phyloP scores from a whole-genome alignment of 805 yeast species.

The Ogataea trehalophila region DNA sequence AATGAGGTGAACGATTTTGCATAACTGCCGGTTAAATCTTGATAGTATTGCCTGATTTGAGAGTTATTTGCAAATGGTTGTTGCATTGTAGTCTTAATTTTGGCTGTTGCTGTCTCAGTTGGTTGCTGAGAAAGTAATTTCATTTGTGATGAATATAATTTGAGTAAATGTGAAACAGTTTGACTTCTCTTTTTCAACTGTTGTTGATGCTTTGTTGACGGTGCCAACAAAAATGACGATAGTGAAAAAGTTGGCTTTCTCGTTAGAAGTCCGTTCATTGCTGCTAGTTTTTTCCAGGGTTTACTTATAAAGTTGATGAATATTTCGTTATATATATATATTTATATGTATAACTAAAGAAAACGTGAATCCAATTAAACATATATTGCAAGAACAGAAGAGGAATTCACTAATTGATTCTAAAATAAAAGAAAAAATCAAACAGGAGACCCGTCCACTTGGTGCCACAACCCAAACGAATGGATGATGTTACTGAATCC shows the following conservation, averaged over 20 bases:
- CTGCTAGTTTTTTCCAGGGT: not conserved
- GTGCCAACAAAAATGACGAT: not conserved
- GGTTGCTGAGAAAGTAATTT: slow-evolving; percentile 1
- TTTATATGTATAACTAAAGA: too few species aligned
- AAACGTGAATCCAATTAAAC: too few species aligned
- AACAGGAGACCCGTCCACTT: too few species aligned
- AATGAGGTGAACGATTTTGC: slow-evolving; percentile 3
- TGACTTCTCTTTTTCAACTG: not conserved
- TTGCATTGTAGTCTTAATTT: too few species aligned
- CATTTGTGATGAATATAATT: slow-evolving; percentile 6
- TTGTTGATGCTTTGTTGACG: slow-evolving; percentile 1
- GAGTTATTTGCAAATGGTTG: slow-evolving; percentile 5
- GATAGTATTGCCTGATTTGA: slow-evolving; percentile 9
- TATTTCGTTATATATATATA: too few species aligned
- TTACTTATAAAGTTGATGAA: too few species aligned
- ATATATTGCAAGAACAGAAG: too few species aligned
- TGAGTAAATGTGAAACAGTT: not conserved
- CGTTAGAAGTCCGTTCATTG: not conserved
- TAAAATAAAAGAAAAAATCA: too few species aligned
- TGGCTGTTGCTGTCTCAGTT: not conserved
- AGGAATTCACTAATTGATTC: too few species aligned
- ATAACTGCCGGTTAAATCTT: slow-evolving; percentile 9
- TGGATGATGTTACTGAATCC: too few species aligned
- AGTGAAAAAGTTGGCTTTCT: slow-evolving; percentile 6
- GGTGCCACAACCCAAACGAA: too few species aligned